Percentiles rank a stretch among this genome's conserved stretches.
Conservation (phyloP, 345 rosid genomes). For the Eucalyptus cloeziana region DNA sequence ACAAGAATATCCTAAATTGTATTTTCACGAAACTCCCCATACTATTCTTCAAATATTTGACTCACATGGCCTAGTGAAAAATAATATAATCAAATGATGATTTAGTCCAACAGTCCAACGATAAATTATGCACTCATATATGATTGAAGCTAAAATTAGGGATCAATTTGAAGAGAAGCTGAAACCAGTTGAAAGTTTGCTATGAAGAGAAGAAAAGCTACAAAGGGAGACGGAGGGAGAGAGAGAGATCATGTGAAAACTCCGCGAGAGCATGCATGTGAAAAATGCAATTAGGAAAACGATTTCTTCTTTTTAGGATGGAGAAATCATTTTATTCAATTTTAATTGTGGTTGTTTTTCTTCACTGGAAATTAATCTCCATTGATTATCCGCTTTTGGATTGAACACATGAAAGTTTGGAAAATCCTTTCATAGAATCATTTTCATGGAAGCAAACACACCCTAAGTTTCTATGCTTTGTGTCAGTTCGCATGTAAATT, state of each 20-base stretch:
- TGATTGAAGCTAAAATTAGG: not conserved
- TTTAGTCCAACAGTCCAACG: not conserved
- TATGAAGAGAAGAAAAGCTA: not conserved
- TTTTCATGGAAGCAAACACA: not conserved
- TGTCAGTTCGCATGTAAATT: not conserved
- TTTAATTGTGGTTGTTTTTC: not conserved
- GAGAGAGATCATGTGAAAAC: not conserved
- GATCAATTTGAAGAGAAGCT: not conserved
- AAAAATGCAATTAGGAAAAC: not conserved
- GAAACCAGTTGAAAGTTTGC: not conserved
- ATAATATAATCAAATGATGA: not conserved
- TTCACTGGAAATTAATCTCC: not conserved
- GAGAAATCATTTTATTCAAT: not conserved
- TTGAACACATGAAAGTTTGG: not conserved
- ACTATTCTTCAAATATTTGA: not conserved
- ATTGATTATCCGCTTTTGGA: not conserved
- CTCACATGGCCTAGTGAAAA: not conserved
- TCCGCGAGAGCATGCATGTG: not conserved
- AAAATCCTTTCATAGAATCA: not conserved
- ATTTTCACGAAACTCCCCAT: not conserved
- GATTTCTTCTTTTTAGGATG: not conserved
- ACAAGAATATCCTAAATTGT: not conserved
- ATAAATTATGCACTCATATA: not conserved
- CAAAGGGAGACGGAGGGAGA: not conserved
- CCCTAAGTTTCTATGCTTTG: not conserved